phyloP scores from a whole-genome alignment of 2,329 filamentous ascomycete genomes.

The Lasiodiplodia hormozganensis region DNA sequence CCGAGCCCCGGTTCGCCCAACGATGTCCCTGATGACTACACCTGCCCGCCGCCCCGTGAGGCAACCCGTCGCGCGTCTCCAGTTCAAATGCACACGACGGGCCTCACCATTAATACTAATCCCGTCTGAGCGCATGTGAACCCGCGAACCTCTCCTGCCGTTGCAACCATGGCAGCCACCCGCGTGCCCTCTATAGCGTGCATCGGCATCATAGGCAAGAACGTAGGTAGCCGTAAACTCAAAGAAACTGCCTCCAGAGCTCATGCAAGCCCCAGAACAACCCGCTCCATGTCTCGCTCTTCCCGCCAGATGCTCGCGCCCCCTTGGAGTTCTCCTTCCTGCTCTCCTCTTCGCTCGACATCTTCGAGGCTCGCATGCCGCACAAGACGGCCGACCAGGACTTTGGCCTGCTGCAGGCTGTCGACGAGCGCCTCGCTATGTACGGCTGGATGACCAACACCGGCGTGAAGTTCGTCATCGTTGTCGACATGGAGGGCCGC shows the following conservation, averaged over 20 bases:
- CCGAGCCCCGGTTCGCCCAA: slow-evolving; percentile 17
- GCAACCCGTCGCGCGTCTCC: neutral
- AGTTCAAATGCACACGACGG: slow-evolving; percentile 1
- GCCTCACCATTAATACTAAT: neutral
- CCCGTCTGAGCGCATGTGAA: slow-evolving; percentile 19
- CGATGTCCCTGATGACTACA: slow-evolving; percentile 22
- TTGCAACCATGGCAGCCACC: slow-evolving; percentile 49
- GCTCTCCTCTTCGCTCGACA: slow-evolving; percentile 88
- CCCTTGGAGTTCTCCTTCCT: slow-evolving; percentile 91
- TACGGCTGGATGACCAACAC: slow-evolving; percentile 99
- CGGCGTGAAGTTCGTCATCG: slow-evolving; percentile 85
- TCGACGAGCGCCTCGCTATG: slow-evolving; percentile 90
- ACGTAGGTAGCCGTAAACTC: slow-evolving; percentile 61
- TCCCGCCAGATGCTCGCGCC: slow-evolving; percentile 75
- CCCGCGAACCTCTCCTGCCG: neutral
- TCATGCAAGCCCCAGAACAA: slow-evolving; percentile 73
- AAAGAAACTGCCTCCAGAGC: slow-evolving; percentile 16
- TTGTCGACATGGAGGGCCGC: slow-evolving; percentile 88
- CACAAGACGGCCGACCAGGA: slow-evolving; percentile 79
- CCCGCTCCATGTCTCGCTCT: slow-evolving; percentile 90
- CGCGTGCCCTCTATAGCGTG: slow-evolving; percentile 81
- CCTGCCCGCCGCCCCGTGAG: neutral
- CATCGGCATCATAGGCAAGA: slow-evolving; percentile 90
- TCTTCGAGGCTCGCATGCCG: slow-evolving; percentile 86
- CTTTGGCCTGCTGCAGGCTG: slow-evolving; percentile 87